Percentiles rank a stretch among this genome's conserved stretches.
Evolutionary conservation across 2,329 filamentous ascomycete species (phyloP).

Genomic region (Colletotrichum plurivorum): DNA sequence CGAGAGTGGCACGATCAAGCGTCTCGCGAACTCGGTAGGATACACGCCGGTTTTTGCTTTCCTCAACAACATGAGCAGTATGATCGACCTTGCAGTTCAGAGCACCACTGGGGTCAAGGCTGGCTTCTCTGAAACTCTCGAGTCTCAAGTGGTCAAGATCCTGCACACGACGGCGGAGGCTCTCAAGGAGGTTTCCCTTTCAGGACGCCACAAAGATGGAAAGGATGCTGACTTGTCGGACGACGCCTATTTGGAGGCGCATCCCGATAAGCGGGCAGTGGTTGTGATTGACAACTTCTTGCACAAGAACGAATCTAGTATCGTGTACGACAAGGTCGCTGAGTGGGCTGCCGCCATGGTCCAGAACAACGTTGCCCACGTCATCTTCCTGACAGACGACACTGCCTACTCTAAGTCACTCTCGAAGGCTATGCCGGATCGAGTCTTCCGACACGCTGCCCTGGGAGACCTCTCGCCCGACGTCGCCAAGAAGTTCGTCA

Average conservation of each 20-base stretch:
- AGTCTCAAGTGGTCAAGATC: constrained; percentile 91
- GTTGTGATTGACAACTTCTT: constrained; percentile 94
- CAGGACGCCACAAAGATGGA: constrained; percentile 78
- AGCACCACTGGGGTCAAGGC: constrained; percentile 95
- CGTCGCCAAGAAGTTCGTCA: constrained; percentile 90
- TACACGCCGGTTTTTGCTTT: constrained; percentile 96
- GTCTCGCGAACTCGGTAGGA: constrained; percentile 85
- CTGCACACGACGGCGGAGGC: constrained; percentile 86
- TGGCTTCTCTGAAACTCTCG: constrained; percentile 92
- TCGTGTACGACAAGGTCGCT: constrained; percentile 84
- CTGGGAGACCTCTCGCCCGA: constrained; percentile 89
- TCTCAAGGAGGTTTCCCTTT: constrained; percentile 82
- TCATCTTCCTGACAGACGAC: constrained; percentile 94
- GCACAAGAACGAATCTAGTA: constrained; percentile 77
- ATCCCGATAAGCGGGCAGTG: constrained; percentile 86
- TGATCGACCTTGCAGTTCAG: constrained; percentile 93
- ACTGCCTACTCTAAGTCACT: constrained; percentile 90
- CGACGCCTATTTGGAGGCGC: constrained; percentile 90
- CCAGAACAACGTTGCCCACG: constrained; percentile 90
- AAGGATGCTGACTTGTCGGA: constrained; percentile 80
- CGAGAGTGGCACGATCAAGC: constrained; percentile 86
- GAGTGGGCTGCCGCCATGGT: constrained; percentile 93
- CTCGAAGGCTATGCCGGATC: constrained; percentile 88
- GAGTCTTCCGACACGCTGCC: constrained; percentile 88
- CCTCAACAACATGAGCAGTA: constrained; percentile 94